Evolutionary conservation across 2,329 filamentous ascomycete genomes (phyloP), one percentile per base, ranked within the genome.

Genomic region (Penicillium brevicompactum): DNA sequence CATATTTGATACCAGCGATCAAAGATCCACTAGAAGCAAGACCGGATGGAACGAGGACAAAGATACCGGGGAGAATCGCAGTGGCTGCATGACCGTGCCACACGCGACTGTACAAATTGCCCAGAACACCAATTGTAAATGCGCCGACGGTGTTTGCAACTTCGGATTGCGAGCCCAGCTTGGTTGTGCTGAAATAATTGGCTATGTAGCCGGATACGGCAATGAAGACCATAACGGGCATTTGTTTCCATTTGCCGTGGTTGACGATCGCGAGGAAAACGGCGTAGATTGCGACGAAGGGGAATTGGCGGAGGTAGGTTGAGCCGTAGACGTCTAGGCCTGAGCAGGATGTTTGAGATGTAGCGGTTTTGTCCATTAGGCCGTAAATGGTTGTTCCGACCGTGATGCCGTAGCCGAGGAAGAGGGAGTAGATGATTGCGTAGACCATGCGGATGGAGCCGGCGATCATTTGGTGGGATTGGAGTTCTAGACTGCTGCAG

Each of bases 21-120:
- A 87, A 71, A 13, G 78, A 82, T 1, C 85, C 85, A 58, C 78
- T 80, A 1, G 85, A 84, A 5, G 84, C 82, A 3, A 87, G 75
- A 4, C 85, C 85, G 5, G 80, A 84, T 0, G 85, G 85, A 0
- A 87, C 84, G 57, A 86, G 84, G 1, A 87, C 84, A 60, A 95
- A 96, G 63, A 97, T 96, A 16, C 90, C 92, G 0, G 92, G 92
- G 7, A 96, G 78, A 81, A 97, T 91, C 4, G 90, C 89, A 0
- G 91, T 91, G 0, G 91, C 91, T 0, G 92, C 92, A 2, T 96
- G 82, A 1, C 89, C 90, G 69, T 93, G 91, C 16, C 88, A 74
- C 18, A 82, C 67, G 9, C 91, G 84, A 27, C 88, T 88, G 76
- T 95, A 94, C 2, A 92, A 69, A 64, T 95, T 95, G 9, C 90